These are phyloP conservation scores for Claviceps purpurea DNA, from an alignment of 2,329 filamentous ascomycete genomes.

Conservation along the genomic window DNA sequence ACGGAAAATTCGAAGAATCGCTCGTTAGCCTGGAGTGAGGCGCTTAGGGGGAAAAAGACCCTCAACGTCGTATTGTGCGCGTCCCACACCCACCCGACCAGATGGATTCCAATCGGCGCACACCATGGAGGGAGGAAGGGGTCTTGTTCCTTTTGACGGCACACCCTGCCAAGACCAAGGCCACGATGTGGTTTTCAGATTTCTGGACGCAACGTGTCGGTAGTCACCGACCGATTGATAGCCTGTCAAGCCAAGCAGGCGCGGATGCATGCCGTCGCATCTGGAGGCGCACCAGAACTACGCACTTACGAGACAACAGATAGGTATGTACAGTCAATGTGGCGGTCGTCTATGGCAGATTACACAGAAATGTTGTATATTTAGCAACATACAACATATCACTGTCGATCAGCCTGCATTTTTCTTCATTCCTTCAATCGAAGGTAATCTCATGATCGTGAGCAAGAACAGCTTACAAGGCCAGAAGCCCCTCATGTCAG, in stretches of 20 bases:
- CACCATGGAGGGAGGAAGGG: background rate
- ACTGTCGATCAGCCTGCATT: too few species aligned
- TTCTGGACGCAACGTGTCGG: slow-evolving; percentile 8
- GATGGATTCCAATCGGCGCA: background rate
- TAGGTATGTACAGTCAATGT: too few species aligned
- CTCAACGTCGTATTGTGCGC: background rate
- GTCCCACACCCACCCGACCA: background rate
- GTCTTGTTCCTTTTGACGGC: background rate
- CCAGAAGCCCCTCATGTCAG: too few species aligned
- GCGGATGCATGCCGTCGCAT: background rate
- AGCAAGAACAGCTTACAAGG: too few species aligned
- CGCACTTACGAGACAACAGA: too few species aligned
- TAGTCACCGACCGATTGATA: slow-evolving; percentile 2
- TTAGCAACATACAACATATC: too few species aligned
- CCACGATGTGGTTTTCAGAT: background rate
- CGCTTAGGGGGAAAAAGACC: background rate
- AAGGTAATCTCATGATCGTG: too few species aligned
- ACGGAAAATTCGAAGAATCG: background rate
- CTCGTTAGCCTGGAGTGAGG: background rate
- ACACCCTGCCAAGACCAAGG: background rate
- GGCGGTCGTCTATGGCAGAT: too few species aligned
- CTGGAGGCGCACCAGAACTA: background rate
- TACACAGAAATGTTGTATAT: too few species aligned
- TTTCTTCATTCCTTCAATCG: too few species aligned
- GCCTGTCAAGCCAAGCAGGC: background rate